Percentiles rank a stretch among this genome's conserved stretches.
Evolutionary conservation across 192 early-diverging fungal genomes (phyloP).

Genomic region (Coemansia pectinata): DNA sequence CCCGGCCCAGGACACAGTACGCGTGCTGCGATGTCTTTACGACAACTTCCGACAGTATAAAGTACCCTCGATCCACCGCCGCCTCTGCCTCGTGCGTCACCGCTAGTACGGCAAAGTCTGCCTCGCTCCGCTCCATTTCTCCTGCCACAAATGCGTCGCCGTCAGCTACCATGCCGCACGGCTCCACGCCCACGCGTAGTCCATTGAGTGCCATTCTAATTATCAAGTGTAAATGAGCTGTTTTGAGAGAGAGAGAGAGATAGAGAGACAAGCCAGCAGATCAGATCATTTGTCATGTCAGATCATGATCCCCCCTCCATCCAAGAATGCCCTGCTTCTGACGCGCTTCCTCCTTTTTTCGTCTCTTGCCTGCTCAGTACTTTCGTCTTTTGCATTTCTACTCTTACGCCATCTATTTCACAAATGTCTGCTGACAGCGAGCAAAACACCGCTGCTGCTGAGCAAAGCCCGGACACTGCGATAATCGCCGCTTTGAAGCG

Average conservation of each 20-base stretch:
- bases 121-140: constrained; percentile 14
- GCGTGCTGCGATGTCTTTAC: constrained; percentile 26
- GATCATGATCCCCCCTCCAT: neutral
- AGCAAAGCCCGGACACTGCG: neutral
- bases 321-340: neutral
- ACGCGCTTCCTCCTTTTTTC: neutral
- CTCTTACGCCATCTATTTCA: neutral
- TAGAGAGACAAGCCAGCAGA: neutral
- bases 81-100: neutral
- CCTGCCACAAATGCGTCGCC: constrained; percentile 20
- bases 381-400: neutral
- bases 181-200: constrained; percentile 39
- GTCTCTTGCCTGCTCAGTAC: neutral
- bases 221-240: neutral
- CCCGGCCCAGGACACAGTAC: constrained; percentile 38
- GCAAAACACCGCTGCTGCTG: neutral
- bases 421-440: constrained; percentile 3
- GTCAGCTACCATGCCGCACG: constrained; percentile 17
- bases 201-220: constrained; percentile 3
- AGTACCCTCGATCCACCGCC: constrained; percentile 15
- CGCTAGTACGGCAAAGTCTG: constrained; percentile 36
- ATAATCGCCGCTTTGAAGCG: neutral
- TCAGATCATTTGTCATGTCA: neutral
- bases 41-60: constrained; percentile 24
- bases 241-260: neutral